Evolutionary conservation across 306 rosid genomes (phyloP).

Genomic region (Corylus heterophylla): DNA sequence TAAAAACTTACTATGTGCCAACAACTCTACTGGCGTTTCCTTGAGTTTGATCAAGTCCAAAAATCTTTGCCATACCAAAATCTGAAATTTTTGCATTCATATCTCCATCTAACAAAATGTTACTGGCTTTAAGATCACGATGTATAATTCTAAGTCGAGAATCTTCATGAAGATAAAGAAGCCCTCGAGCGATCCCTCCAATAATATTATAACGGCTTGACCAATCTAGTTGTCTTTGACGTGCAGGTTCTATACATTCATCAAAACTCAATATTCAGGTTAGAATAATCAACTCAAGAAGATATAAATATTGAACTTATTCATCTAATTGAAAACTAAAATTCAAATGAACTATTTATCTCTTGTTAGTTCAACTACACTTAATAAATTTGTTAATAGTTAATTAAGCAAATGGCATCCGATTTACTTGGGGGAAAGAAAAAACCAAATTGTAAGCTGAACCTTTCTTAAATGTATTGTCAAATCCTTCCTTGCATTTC

Average conservation of each 20-base stretch:
- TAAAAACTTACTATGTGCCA: slow-evolving; percentile 30
- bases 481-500: not conserved
- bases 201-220: slow-evolving; percentile 34
- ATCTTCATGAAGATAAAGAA: slow-evolving; percentile 42
- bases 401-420: no score
- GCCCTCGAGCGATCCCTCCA: slow-evolving; percentile 33
- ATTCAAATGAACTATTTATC: no score
- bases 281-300: no score
- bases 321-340: no score
- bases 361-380: not conserved
- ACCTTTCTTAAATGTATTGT: not conserved
- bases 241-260: slow-evolving; percentile 25
- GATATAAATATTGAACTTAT: no score
- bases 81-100: slow-evolving; percentile 33
- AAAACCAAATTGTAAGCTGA: not conserved
- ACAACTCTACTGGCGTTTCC: slow-evolving; percentile 24
- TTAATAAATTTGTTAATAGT: not conserved
- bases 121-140: slow-evolving; percentile 40
- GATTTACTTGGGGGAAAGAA: no score
- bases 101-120: slow-evolving; percentile 25
- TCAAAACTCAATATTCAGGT: not conserved
- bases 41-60: slow-evolving; percentile 25
- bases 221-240: slow-evolving; percentile 41
- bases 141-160: slow-evolving; percentile 37
- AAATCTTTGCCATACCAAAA: slow-evolving; percentile 29